phyloP scores from a whole-genome alignment of 345 rosid species.

The Carallia pectinifolia region DNA sequence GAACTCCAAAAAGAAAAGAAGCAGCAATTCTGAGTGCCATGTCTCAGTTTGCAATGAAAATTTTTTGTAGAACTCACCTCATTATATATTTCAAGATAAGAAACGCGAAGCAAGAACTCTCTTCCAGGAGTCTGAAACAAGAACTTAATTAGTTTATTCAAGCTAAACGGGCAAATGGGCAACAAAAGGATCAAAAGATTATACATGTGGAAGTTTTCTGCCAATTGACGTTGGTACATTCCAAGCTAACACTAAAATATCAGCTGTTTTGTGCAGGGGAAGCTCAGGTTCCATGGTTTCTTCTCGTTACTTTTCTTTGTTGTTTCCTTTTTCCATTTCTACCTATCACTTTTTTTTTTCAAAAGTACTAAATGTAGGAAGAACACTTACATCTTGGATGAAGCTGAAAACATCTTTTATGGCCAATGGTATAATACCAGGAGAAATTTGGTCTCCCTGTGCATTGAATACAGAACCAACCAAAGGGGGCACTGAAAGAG shows the following conservation, averaged over 20 bases:
- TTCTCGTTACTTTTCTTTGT: too few species aligned
- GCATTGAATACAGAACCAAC: constrained; percentile 13
- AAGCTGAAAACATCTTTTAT: constrained; percentile 97
- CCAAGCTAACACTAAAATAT: too few species aligned
- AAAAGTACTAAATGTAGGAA: background rate
- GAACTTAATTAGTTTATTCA: constrained; percentile 23
- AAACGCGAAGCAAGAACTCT: constrained; percentile 95
- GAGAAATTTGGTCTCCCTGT: constrained; percentile 96
- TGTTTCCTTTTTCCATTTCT: too few species aligned
- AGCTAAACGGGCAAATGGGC: constrained; percentile 5
- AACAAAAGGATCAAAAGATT: background rate
- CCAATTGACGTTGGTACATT: too few species aligned
- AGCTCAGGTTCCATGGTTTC: too few species aligned
- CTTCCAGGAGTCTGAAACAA: constrained; percentile 92
- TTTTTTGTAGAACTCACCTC: constrained; percentile 57
- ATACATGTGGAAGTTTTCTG: background rate
- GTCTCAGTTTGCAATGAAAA: background rate
- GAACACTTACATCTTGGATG: constrained; percentile 86
- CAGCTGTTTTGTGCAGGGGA: too few species aligned
- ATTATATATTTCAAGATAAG: constrained; percentile 97
- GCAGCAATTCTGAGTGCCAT: background rate
- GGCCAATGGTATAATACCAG: constrained; percentile 96
- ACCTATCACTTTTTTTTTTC: background rate
- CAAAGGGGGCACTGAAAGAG: background rate
- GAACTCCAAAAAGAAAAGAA: background rate